Base-by-base conservation (phyloP, 805 yeast genomes). In the Pichia manshurica region DNA sequence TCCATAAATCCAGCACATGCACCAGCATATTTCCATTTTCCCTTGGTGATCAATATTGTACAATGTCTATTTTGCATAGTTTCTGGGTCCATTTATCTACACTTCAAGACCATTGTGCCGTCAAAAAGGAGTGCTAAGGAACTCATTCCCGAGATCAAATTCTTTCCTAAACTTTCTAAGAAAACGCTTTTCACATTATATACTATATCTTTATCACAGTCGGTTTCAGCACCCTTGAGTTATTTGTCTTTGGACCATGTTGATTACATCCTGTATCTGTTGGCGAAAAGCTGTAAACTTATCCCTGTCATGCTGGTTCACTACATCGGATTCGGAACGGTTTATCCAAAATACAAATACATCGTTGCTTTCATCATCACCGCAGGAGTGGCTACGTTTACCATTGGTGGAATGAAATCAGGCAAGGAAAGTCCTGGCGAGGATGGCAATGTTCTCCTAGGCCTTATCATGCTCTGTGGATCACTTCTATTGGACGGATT, bases 221-320 rank as follows among this genome's bases (percentile, higher is more conserved):
- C 95, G 20, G 58, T 90, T 22, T 80, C 96, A 1, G 77, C 90
- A 2, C 96, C 96, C 5, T 66, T 93, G 39, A 93, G 95, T 1
- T 81, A 87, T 51, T 76, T 81, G 37, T 79, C 96, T 17, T 68
- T 91, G 50, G 73, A 77, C 43, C 87, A 91, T 62, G 91, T 93
- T 29, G 96, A 87, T 60, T 93, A 86, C 61, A 69, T 93, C 59
- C 84, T 95, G 0, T 84, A 79, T 56, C 75, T 91, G 53, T 73
- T 93, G 51, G 95, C 96, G 17, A 93, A 93, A 62, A 84, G 96
- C 46, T 91, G 98, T 63, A 93, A 93, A 59, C 73, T 93, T 64
- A 79, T 93, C 20, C 99, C 99, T 0, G 96, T 91, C n/a, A 81
- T 93, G 84, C 61, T 86, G 31, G 85, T 93, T 3, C 96, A 89